Conservation (phyloP, 768 basidiomycete species). For the Serpula lacrymans region DNA sequence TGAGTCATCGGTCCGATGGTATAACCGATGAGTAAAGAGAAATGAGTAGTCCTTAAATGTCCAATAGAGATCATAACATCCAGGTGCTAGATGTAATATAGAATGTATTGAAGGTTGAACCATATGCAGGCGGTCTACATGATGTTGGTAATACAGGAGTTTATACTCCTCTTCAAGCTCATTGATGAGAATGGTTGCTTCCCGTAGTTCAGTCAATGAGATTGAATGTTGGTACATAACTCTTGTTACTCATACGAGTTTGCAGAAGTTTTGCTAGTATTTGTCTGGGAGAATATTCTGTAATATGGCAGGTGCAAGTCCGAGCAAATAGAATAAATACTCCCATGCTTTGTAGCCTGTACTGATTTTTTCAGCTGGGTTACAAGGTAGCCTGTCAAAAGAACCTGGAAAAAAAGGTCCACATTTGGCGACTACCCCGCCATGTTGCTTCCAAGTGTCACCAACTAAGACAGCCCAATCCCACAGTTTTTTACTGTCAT, state of each 20-base stretch:
- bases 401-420: slow-evolving; percentile 9
- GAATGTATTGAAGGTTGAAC: slow-evolving; percentile 21
- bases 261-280: slow-evolving; percentile 27
- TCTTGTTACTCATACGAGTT: slow-evolving; percentile 18
- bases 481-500: slow-evolving; percentile 23
- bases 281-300: slow-evolving; percentile 14
- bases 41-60: too few species aligned
- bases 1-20: too few species aligned
- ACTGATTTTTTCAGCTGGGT: slow-evolving; percentile 14
- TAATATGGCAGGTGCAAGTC: slow-evolving; percentile 21
- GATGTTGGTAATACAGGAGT: slow-evolving; percentile 19
- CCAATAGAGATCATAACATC: too few species aligned
- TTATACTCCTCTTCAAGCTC: slow-evolving; percentile 25
- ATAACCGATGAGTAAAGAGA: too few species aligned
- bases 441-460: slow-evolving; percentile 14
- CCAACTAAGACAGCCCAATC: slow-evolving; percentile 24
- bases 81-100: slow-evolving; percentile 17
- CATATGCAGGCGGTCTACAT: slow-evolving; percentile 22
- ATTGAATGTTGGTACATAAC: slow-evolving; percentile 14
- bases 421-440: slow-evolving; percentile 11
- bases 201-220: slow-evolving; percentile 2
- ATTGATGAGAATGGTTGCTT: slow-evolving; percentile 7
- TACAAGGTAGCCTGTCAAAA: slow-evolving; percentile 15
- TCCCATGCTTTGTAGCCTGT: slow-evolving; percentile 17
- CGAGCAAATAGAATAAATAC: slow-evolving; percentile 8